phyloP scores from a whole-genome alignment of 225 moss, liverwort and hornwort genomes.

The Sphagnum contortum region DNA sequence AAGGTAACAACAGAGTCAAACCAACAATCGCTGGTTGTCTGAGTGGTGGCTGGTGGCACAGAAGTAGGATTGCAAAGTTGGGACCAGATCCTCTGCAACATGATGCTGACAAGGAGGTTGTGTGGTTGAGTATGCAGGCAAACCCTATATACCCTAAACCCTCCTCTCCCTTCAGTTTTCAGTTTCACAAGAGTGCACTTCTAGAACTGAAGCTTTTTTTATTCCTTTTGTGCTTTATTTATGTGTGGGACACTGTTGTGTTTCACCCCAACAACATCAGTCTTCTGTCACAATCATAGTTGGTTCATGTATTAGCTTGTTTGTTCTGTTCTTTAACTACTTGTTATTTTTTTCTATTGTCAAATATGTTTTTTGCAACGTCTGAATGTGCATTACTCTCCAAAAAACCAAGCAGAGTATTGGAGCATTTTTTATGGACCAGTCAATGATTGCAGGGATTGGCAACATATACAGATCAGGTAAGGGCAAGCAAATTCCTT shows the following conservation, averaged over 20 bases:
- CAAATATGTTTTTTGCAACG: too few relatives aligned
- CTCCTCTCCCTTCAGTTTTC: not conserved
- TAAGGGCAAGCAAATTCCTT: conserved; percentile 2
- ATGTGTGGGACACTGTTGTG: too few relatives aligned
- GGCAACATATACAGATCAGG: conserved; percentile 91
- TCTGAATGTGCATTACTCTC: not conserved
- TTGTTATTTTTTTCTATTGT: too few relatives aligned
- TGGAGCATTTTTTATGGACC: conserved; percentile 88
- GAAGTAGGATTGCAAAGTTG: conserved; percentile 47
- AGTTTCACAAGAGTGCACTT: not conserved
- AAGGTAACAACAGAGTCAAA: not conserved
- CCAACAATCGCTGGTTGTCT: not conserved
- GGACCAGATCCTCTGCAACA: conserved; percentile 79
- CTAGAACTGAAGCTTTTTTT: too few relatives aligned
- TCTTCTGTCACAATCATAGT: too few relatives aligned
- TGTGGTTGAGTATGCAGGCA: conserved; percentile 87
- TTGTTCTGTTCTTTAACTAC: too few relatives aligned
- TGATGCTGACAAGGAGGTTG: conserved; percentile 77
- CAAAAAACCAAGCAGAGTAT: conserved; percentile 83
- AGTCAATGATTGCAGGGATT: conserved; percentile 78
- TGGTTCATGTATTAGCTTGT: too few relatives aligned
- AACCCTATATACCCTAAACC: not conserved
- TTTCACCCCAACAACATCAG: too few relatives aligned
- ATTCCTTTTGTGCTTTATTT: too few relatives aligned
- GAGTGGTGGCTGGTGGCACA: conserved; percentile 10